phyloP scores from a whole-genome alignment of 192 early-diverging fungal species.

The Rhizophlyctis rosea region DNA sequence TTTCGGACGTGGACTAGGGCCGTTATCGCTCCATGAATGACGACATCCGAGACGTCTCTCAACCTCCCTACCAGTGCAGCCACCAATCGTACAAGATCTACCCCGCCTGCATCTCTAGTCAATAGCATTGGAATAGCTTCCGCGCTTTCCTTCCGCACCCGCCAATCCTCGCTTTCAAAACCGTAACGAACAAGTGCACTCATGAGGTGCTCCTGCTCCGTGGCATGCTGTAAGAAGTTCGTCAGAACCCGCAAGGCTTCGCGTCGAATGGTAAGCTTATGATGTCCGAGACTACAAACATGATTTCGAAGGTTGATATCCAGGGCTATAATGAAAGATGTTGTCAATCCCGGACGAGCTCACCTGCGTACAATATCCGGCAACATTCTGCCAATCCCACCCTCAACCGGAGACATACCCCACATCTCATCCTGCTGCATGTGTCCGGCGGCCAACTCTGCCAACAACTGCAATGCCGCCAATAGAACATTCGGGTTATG shows the following conservation, averaged over 20 bases:
- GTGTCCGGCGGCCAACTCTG: too few relatives aligned
- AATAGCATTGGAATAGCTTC: slow-evolving; percentile 14
- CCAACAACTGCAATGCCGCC: too few relatives aligned
- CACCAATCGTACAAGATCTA: slow-evolving; percentile 11
- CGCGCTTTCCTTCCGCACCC: slow-evolving; percentile 20
- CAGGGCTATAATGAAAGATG: too few relatives aligned
- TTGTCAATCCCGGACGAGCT: too few relatives aligned
- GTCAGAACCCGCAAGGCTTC: slow-evolving; percentile 9
- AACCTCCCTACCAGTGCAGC: slow-evolving; percentile 14
- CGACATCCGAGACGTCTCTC: slow-evolving; percentile 22
- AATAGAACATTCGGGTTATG: too few relatives aligned
- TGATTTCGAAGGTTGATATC: too few relatives aligned
- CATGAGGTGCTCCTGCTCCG: slow-evolving; percentile 5
- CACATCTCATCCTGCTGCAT: too few relatives aligned
- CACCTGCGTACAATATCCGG: too few relatives aligned
- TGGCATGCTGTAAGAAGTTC: slow-evolving; percentile 19
- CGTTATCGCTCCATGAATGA: slow-evolving; percentile 13
- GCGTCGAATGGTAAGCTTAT: neutral
- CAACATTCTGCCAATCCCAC: too few relatives aligned
- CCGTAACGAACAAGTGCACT: slow-evolving; percentile 16
- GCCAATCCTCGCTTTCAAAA: slow-evolving; percentile 30
- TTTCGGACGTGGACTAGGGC: slow-evolving; percentile 13
- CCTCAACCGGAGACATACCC: too few relatives aligned
- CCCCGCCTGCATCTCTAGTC: neutral
- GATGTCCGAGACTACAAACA: neutral